Evolutionary conservation across 2,329 filamentous ascomycete genomes (phyloP).

Genomic region (Nigrospora sphaerica): DNA sequence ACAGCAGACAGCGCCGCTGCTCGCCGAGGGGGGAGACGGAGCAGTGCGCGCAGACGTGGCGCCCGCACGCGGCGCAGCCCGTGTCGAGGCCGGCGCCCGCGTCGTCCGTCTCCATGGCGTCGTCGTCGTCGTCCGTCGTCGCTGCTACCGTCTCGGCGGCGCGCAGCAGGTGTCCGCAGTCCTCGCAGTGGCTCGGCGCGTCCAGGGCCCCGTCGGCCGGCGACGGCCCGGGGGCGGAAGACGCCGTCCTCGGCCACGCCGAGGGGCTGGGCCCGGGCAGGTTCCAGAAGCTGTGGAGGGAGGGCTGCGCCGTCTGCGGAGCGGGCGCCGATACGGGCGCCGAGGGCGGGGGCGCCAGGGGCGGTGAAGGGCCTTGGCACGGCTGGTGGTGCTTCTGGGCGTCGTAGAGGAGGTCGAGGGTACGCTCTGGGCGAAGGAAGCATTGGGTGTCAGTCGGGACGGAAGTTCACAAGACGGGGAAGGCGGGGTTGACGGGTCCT

Average conservation of each 20-base stretch:
- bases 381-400: constrained; percentile 34
- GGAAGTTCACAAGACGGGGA: neutral
- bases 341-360: neutral
- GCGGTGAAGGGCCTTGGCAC: neutral
- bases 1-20: constrained; percentile 44
- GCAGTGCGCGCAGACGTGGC: constrained; percentile 51
- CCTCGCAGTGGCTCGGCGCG: constrained; percentile 39
- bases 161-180: constrained; percentile 34
- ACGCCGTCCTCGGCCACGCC: constrained; percentile 15
- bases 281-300: constrained; percentile 56
- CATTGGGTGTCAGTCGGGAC: neutral
- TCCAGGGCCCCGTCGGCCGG: constrained; percentile 14
- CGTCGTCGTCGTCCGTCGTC: constrained; percentile 31
- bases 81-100: constrained; percentile 20
- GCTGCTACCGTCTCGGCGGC: no score
- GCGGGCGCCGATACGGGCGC: constrained; percentile 6
- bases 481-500: constrained; percentile 17
- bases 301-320: constrained; percentile 32
- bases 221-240: constrained; percentile 12
- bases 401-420: constrained; percentile 50
- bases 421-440: constrained; percentile 37
- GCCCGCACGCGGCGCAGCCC: constrained; percentile 43
- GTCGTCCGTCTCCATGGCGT: constrained; percentile 26
- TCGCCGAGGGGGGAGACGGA: constrained; percentile 52
- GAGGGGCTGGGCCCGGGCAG: constrained; percentile 32